These are phyloP conservation scores for Rhododendron mucronatum DNA, from an alignment of 148 eudicot genomes.

Conservation along the genomic window DNA sequence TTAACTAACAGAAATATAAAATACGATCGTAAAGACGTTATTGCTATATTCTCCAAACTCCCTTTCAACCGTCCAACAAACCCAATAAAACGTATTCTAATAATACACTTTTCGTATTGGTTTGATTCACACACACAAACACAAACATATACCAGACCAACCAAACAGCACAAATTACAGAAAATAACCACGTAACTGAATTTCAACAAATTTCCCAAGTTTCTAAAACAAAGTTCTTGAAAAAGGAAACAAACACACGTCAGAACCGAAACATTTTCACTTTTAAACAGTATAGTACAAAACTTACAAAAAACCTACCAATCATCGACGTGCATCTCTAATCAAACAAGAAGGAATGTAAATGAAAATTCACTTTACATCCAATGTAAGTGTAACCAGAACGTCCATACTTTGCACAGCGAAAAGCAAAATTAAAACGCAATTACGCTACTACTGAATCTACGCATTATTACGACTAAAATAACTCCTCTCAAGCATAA, in stretches of 20 bases:
- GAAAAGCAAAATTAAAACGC: not conserved
- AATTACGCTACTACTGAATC: not conserved
- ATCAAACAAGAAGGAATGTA: not conserved
- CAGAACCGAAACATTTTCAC: not conserved
- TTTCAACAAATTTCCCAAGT: not conserved
- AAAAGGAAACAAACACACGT: not conserved
- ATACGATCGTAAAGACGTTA: not conserved
- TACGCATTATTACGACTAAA: not conserved
- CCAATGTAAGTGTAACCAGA: not conserved
- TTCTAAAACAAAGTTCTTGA: not conserved
- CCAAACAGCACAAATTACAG: not conserved
- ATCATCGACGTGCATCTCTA: not conserved
- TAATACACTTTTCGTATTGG: not conserved
- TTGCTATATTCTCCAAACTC: not conserved
- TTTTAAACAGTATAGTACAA: not conserved
- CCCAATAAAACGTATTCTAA: not conserved
- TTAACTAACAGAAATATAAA: not conserved
- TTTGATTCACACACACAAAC: not conserved
- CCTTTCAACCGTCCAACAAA: not conserved
- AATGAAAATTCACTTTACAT: not conserved
- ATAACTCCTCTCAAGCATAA: not conserved
- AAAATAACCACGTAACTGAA: not conserved
- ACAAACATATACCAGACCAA: not conserved
- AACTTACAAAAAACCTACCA: not conserved
- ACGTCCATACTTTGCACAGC: not conserved